These are phyloP conservation scores for Colletotrichum nymphaeae DNA, from an alignment of 2,329 filamentous ascomycete species.

Conservation along the genomic window DNA sequence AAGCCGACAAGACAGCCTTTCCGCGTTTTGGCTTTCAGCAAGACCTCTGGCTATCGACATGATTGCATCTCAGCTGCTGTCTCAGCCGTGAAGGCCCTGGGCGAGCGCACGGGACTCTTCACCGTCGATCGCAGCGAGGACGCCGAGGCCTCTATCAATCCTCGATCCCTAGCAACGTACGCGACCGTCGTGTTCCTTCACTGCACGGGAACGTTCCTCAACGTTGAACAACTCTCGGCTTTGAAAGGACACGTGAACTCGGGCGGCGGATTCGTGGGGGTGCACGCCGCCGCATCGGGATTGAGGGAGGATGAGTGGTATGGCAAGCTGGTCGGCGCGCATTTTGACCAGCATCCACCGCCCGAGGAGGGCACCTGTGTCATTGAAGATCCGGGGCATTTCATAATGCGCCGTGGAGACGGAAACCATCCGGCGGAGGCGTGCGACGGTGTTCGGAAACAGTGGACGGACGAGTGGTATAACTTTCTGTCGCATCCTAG, in stretches of 20 bases:
- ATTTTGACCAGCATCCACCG: conserved; percentile 51
- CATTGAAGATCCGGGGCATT: conserved; percentile 44
- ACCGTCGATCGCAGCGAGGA: conserved; percentile 50
- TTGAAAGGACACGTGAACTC: conserved; percentile 46
- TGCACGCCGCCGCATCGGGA: conserved; percentile 52
- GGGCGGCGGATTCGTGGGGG: conserved; percentile 52
- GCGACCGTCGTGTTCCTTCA: conserved; percentile 52
- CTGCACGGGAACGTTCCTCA: conserved; percentile 49
- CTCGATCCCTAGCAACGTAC: conserved; percentile 44
- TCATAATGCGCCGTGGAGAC: conserved; percentile 40
- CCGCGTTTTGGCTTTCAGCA: conserved; percentile 52
- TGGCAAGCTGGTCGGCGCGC: conserved; percentile 49
- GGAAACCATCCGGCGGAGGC: conserved; percentile 21
- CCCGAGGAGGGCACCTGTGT: conserved; percentile 47
- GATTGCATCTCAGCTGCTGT: conserved; percentile 51
- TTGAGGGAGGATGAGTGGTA: conserved; percentile 50
- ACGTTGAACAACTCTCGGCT: conserved; percentile 44
- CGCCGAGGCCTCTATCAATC: conserved; percentile 44
- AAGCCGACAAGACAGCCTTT: conserved; percentile 30
- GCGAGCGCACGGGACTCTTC: conserved; percentile 41
- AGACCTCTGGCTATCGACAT: conserved; percentile 52
- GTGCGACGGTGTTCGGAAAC: not conserved
- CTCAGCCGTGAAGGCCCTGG: conserved; percentile 45
- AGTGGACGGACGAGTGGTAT: conserved; percentile 57
- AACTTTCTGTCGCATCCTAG: conserved; percentile 50